A percentile compares a stretch with the other conserved stretches of the same genome.
Evolutionary conservation across 2,329 filamentous ascomycete genomes (phyloP).

Genomic region (Aspergillus pseudoterreus): DNA sequence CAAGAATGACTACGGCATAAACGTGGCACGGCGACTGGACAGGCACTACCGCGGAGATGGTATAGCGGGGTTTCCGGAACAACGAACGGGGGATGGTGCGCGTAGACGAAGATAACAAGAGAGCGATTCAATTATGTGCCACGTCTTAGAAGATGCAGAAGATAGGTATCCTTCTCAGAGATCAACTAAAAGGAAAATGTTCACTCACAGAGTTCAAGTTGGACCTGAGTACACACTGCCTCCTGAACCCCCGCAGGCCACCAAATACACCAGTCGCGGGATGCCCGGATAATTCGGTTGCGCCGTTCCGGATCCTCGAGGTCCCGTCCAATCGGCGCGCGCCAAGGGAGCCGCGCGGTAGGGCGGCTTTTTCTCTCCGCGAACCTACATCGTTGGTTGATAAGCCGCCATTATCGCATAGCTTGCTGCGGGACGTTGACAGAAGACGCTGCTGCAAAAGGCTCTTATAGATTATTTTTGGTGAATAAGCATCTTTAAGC

Average conservation of each 20-base stretch:
- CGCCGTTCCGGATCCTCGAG: conserved; percentile 14
- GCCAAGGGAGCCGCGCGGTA: conserved; percentile 15
- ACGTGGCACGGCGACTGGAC: not conserved
- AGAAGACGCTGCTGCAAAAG: not conserved
- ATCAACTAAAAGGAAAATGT: no score
- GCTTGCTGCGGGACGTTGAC: conserved; percentile 6
- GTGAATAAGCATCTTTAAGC: no score
- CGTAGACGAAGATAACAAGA: not conserved
- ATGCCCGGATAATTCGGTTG: conserved; percentile 17
- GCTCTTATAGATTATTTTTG: no score
- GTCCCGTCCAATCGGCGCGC: conserved; percentile 17
- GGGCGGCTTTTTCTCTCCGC: conserved; percentile 13
- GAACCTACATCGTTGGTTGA: conserved; percentile 11
- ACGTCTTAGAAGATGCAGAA: no score
- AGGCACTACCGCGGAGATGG: conserved; percentile 17
- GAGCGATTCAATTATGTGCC: not conserved
- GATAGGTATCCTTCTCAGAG: no score
- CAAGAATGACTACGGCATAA: not conserved
- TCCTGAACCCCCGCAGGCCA: conserved; percentile 11
- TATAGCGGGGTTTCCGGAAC: conserved; percentile 9
- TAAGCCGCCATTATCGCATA: conserved; percentile 13
- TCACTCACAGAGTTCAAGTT: not conserved
- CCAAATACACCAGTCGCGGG: conserved; percentile 5
- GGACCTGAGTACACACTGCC: not conserved
- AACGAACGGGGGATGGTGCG: not conserved